Evolutionary conservation across 495 filamentous ascomycete species (phyloP).

Genomic region (Usnea hakonensis): DNA sequence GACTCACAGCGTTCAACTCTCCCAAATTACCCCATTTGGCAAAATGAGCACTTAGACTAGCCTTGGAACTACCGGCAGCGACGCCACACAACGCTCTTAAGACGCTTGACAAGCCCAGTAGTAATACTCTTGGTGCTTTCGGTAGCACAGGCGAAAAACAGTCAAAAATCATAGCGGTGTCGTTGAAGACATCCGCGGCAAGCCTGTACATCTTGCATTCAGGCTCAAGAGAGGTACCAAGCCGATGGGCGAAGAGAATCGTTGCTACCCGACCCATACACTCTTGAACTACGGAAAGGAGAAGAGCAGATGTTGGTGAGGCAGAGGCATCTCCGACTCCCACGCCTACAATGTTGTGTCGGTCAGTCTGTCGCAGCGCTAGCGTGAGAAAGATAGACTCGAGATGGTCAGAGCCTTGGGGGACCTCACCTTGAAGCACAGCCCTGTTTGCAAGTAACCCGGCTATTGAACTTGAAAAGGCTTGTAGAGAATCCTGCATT

Average conservation of each 20-base stretch:
- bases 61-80: conserved; percentile 81
- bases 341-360: conserved; percentile 46
- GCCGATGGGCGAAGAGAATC: conserved; percentile 79
- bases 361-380: neutral
- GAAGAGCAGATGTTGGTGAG: conserved; percentile 77
- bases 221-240: conserved; percentile 82
- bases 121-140: conserved; percentile 52
- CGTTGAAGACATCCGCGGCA: conserved; percentile 87
- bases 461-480: conserved; percentile 90
- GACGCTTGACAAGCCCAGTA: conserved; percentile 70
- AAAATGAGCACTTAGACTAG: conserved; percentile 87
- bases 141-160: conserved; percentile 77
- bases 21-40: conserved; percentile 81
- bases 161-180: conserved; percentile 81
- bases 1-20: conserved; percentile 77
- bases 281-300: conserved; percentile 82
- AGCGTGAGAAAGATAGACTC: neutral
- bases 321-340: conserved; percentile 84
- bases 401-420: neutral
- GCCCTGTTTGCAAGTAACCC: conserved; percentile 81
- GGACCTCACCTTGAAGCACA: conserved; percentile 64
- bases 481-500: conserved; percentile 84
- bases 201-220: conserved; percentile 94
- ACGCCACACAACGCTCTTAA: conserved; percentile 82
- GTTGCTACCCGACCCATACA: conserved; percentile 77